Evolutionary conservation across 164 flowering plant genomes (phyloP).

Genomic region (Chloranthus sessilifolius): DNA sequence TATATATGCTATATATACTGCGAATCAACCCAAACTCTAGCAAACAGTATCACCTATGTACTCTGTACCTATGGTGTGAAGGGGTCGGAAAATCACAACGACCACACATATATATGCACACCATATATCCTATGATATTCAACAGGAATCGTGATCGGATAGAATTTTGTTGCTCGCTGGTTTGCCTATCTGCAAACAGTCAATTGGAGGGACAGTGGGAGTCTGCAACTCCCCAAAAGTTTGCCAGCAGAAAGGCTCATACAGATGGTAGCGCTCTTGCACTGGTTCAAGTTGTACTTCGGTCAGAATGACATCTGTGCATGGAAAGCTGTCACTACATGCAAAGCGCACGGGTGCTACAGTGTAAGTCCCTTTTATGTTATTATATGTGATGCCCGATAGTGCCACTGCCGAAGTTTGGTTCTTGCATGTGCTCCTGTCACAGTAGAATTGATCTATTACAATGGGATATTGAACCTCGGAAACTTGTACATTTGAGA

Average conservation of each 20-base stretch:
- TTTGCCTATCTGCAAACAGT: slow-evolving; percentile 75
- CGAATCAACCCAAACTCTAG: background rate
- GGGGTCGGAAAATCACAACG: slow-evolving; percentile 47
- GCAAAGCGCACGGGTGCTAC: slow-evolving; percentile 33
- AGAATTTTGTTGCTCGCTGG: slow-evolving; percentile 67
- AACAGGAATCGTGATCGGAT: slow-evolving; percentile 58
- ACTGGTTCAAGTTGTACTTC: slow-evolving; percentile 32
- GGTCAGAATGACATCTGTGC: slow-evolving; percentile 33
- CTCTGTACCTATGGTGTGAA: slow-evolving; percentile 28
- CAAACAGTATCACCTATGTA: slow-evolving; percentile 12
- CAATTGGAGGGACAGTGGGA: slow-evolving; percentile 81
- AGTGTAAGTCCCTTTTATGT: slow-evolving; percentile 43
- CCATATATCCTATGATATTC: slow-evolving; percentile 10
- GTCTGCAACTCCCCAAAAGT: slow-evolving; percentile 75
- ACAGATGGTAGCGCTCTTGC: slow-evolving; percentile 26
- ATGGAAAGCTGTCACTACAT: slow-evolving; percentile 49
- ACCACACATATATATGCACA: slow-evolving; percentile 38
- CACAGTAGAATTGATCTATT: slow-evolving; percentile 49
- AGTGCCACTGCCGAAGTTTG: slow-evolving; percentile 43
- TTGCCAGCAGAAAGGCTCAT: slow-evolving; percentile 81
- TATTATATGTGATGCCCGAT: slow-evolving; percentile 35
- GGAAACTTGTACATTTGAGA: slow-evolving; percentile 44
- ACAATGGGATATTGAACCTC: slow-evolving; percentile 35
- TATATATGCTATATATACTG: slow-evolving; percentile 2
- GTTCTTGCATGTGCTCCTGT: slow-evolving; percentile 32